These are phyloP conservation scores for Lyophyllum atratum DNA, from an alignment of 768 basidiomycete species.

Conservation along the genomic window DNA sequence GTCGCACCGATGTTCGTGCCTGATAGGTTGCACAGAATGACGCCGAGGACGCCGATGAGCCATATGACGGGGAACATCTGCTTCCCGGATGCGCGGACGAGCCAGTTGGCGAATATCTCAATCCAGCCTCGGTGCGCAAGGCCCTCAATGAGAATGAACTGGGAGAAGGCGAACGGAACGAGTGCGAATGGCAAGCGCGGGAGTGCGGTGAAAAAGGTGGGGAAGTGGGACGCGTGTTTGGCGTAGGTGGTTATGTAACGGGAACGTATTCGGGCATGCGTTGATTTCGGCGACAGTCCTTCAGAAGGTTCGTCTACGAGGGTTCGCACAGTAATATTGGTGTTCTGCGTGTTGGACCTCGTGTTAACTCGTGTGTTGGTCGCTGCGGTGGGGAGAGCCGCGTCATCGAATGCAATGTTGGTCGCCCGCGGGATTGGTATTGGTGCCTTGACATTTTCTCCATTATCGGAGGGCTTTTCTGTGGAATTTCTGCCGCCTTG, in stretches of 20 bases:
- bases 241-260: slow-evolving; percentile 9
- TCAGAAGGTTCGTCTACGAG: slow-evolving; percentile 4
- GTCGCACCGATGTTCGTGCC: slow-evolving; percentile 93
- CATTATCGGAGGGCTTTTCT: neutral
- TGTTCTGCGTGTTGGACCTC: slow-evolving; percentile 12
- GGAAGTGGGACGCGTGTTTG: slow-evolving; percentile 48
- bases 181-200: slow-evolving; percentile 78
- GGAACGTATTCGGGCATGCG: slow-evolving; percentile 4
- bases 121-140: slow-evolving; percentile 88
- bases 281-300: slow-evolving; percentile 1
- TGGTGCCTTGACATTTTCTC: neutral
- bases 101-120: slow-evolving; percentile 74
- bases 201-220: slow-evolving; percentile 67
- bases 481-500: neutral
- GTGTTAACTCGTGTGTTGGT: slow-evolving; percentile 11
- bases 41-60: slow-evolving; percentile 70
- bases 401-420: slow-evolving; percentile 6
- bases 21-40: slow-evolving; percentile 77
- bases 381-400: neutral
- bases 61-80: slow-evolving; percentile 56
- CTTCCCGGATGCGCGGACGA: slow-evolving; percentile 43
- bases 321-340: neutral
- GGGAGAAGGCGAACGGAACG: slow-evolving; percentile 89
- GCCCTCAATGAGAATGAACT: slow-evolving; percentile 92
- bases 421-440: neutral